Evolutionary conservation across 2,329 filamentous ascomycete genomes (phyloP), one percentile per base, ranked within the genome.

Genomic region (Xylaria sp.): DNA sequence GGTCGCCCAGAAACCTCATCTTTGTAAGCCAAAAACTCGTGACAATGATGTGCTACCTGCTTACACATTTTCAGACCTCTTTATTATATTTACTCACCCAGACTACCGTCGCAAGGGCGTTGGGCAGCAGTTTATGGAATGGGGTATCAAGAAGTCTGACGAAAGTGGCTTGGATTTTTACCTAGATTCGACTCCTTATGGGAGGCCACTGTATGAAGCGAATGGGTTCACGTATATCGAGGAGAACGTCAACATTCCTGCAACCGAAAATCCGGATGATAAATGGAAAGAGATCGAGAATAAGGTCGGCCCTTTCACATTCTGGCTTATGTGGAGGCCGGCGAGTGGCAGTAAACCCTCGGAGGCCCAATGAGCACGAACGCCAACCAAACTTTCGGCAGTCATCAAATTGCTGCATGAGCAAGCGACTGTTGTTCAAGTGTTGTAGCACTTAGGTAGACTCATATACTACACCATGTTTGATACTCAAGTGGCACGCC

Each of bases 281-380:
- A 37, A 56, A 2, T 72, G 70, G 70, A 68, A 66, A 38, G 64
- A 67, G 29, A 38, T 65, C 0, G 79, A 82, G 38, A 71, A 77
- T 1, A 76, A 80, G 64, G 76, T 81, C 19, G 73, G 77, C 0
- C 75, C 75, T 1, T 70, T 64, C n/a, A 68, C 62, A 1, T 71
- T 47, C 57, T 51, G 54, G 49, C 54, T 61, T 9, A 64, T 64
- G 62, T 58, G 49, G 38, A 64, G 54, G 62, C 67, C 33, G 8
- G 35, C 40, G 33, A 17, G 35, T 10, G 48, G 48, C n/a, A n/a
- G n/a, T n/a, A n/a, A n/a, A n/a, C n/a, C n/a, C n/a, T n/a, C n/a
- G n/a, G n/a, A n/a, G n/a, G n/a, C n/a, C n/a, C n/a, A n/a, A n/a
- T n/a, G n/a, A n/a, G n/a, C n/a, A n/a, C n/a, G n/a, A n/a, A n/a